Evolutionary conservation across 345 rosid species (phyloP).

Genomic region (Ricinus communis): DNA sequence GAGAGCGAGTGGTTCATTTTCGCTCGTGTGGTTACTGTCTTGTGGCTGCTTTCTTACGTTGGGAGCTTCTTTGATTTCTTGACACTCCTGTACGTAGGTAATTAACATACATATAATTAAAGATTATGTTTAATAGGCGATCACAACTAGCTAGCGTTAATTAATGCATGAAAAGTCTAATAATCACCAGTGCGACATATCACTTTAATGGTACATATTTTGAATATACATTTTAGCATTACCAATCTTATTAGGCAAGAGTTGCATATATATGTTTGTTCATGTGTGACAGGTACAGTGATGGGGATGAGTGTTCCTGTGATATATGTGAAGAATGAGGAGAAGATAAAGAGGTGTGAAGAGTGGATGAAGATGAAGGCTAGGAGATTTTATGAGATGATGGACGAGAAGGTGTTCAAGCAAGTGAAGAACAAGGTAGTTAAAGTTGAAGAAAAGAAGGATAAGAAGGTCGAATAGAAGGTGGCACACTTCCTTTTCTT

Average conservation of each 20-base stretch:
- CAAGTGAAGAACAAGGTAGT: constrained; percentile 26
- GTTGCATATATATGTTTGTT: too few species aligned
- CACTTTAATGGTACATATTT: too few species aligned
- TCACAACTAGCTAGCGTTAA: too few species aligned
- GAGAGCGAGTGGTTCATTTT: constrained; percentile 41
- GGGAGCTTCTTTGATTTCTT: constrained; percentile 33
- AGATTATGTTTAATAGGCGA: not conserved
- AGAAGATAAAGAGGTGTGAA: constrained; percentile 23
- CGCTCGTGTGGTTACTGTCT: constrained; percentile 25
- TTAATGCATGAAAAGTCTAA: too few species aligned
- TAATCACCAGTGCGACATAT: too few species aligned
- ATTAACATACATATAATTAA: not conserved
- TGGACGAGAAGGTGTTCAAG: constrained; percentile 30
- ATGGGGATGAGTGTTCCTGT: constrained; percentile 39
- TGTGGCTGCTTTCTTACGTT: constrained; percentile 35
- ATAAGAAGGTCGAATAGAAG: constrained; percentile 30
- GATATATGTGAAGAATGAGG: constrained; percentile 32
- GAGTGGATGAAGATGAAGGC: constrained; percentile 20
- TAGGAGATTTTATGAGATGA: constrained; percentile 20
- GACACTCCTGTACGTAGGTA: constrained; percentile 35
- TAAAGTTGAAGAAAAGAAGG: constrained; percentile 13
- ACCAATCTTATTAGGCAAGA: too few species aligned
- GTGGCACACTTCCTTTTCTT: too few species aligned
- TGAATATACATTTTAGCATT: too few species aligned
- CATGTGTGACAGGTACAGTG: constrained; percentile 25